Evolutionary conservation across 306 rosid species (phyloP), one percentile per base, ranked within the genome.

Genomic region (Cicer chorassanicum): DNA sequence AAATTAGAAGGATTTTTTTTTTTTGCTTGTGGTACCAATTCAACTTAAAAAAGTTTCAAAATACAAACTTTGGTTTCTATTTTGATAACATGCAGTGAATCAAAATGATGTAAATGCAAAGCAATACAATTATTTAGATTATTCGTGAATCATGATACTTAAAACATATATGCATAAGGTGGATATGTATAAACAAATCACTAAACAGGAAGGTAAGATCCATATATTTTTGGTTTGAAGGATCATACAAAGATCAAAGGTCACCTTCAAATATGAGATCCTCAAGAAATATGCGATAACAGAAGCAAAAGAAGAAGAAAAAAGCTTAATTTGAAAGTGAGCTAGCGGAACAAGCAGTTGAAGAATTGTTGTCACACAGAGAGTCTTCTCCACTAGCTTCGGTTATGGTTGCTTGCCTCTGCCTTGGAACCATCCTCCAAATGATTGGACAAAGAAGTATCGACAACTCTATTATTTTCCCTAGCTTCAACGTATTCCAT

Each of bases 251-350:
- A 45, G 78, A 71, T 50, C 77, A 40, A 29, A 36, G 50, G 80
- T 84, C 78, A 86, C 96, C 96, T 91, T 76, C 84, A 88, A 83
- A 87, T 73, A 84, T 78, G 86, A 85, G 78, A 90, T 85, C 90
- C 84, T 80, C 91, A 86, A 81, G 82, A 79, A 74, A 87, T 89
- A 86, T 84, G 82, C 86, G 73, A 49, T 57, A 39, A 82, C 85
- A 71, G 87, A 79, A 78, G 70, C 76, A 73, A 51, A 54, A 6
- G 48, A 14, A 68, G 62, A 29, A 60, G 7, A 60, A 59, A 10
- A 15, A 56, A 76, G 56, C 76, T 87, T 72, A 89, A 38, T 61
- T 72, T 70, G 86, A 85, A 62, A 80, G 65, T 15, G 92, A 83
- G 70, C 80, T 50, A 56, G 90, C 80, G 66, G 91, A 78, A 82